A percentile compares a stretch with the other conserved stretches of the same genome.
These are phyloP conservation scores for Tuber microsphaerosporum DNA, from an alignment of 495 filamentous ascomycete genomes.

Conservation along the genomic window DNA sequence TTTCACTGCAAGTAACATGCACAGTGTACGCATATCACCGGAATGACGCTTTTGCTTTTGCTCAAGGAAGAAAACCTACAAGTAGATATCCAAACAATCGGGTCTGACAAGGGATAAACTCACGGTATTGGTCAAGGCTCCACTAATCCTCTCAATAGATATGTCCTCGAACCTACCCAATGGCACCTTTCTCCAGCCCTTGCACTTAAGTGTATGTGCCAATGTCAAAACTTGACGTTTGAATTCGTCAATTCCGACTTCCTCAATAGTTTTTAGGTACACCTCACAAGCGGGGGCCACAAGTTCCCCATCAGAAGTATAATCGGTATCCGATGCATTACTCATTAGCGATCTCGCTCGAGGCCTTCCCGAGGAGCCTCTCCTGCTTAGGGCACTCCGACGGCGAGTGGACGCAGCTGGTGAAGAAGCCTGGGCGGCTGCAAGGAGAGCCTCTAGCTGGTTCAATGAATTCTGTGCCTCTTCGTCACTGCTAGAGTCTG, in stretches of 20 bases:
- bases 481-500: slow-evolving; percentile 28
- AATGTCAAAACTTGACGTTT: slow-evolving; percentile 85
- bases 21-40: neutral
- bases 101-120: slow-evolving; percentile 19
- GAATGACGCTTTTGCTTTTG: neutral
- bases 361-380: slow-evolving; percentile 10
- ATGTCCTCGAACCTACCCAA: slow-evolving; percentile 65
- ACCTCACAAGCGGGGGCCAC: slow-evolving; percentile 38
- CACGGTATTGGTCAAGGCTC: slow-evolving; percentile 90
- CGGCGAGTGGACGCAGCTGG: slow-evolving; percentile 2
- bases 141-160: slow-evolving; percentile 76
- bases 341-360: slow-evolving; percentile 21
- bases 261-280: slow-evolving; percentile 32
- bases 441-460: slow-evolving; percentile 24
- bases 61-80: neutral
- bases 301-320: slow-evolving; percentile 36
- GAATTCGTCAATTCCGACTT: slow-evolving; percentile 50
- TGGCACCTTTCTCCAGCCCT: slow-evolving; percentile 79
- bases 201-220: slow-evolving; percentile 78
- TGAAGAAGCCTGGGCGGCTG: slow-evolving; percentile 12
- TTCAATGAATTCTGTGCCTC: slow-evolving; percentile 22
- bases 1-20: neutral
- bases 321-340: slow-evolving; percentile 36
- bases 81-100: neutral
- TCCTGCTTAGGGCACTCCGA: slow-evolving; percentile 8